A percentile compares a stretch with the other conserved stretches of the same genome.
phyloP scores from a whole-genome alignment of 225 moss, liverwort and hornwort species.

The Marchantia polymorpha region DNA sequence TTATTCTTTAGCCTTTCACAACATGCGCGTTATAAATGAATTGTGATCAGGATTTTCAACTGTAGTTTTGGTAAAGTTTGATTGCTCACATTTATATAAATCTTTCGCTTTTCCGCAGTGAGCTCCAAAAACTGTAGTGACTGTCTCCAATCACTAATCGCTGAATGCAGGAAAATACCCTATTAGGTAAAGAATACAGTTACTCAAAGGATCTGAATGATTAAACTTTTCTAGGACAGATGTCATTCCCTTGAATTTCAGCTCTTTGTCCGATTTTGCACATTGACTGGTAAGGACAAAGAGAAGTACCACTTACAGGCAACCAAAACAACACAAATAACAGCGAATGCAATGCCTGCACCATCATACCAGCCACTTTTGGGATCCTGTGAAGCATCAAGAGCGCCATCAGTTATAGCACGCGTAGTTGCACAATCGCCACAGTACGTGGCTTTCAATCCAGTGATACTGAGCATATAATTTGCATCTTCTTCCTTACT shows the following conservation, averaged over 20 bases:
- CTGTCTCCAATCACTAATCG: slow-evolving; percentile 70
- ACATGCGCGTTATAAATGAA: neutral
- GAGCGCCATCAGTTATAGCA: neutral
- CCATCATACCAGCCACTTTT: slow-evolving; percentile 82
- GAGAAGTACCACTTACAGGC: slow-evolving; percentile 59
- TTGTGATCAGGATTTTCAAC: neutral
- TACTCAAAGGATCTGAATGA: neutral
- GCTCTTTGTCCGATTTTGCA: neutral
- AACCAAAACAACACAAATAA: slow-evolving; percentile 74
- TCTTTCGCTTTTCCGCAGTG: slow-evolving; percentile 82
- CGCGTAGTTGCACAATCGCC: neutral
- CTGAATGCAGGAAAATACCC: slow-evolving; percentile 44
- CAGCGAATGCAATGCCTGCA: slow-evolving; percentile 82
- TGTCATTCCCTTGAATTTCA: neutral
- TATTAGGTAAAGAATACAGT: neutral
- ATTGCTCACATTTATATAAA: slow-evolving; percentile 57
- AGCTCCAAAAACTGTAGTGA: slow-evolving; percentile 74
- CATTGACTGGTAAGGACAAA: slow-evolving; percentile 30
- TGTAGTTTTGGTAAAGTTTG: neutral
- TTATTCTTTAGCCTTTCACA: neutral
- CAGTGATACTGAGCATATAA: neutral
- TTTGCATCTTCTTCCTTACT: neutral
- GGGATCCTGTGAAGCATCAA: slow-evolving; percentile 49
- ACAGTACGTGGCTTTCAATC: neutral
- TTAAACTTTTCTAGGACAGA: neutral